Evolutionary conservation across 2,329 filamentous ascomycete species (phyloP).

Genomic region (Dothistroma septosporum): DNA sequence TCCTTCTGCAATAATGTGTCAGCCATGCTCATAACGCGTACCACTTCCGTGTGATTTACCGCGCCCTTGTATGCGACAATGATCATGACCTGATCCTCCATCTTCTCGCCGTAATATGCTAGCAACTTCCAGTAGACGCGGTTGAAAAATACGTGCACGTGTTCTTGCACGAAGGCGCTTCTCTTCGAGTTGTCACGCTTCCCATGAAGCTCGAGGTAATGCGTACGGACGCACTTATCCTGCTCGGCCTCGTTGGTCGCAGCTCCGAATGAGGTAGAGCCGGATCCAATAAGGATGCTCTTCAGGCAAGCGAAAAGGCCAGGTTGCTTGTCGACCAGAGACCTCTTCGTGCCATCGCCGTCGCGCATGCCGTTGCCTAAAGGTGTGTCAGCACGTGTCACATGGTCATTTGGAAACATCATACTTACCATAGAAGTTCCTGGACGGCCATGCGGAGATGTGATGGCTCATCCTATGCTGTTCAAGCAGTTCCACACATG

Average conservation of each 20-base stretch:
- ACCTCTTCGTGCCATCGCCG: slow-evolving; percentile 9
- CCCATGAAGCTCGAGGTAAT: slow-evolving; percentile 17
- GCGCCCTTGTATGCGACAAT: slow-evolving; percentile 21
- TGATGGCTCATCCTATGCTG: slow-evolving; percentile 19
- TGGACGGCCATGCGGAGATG: slow-evolving; percentile 11
- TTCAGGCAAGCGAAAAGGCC: slow-evolving; percentile 14
- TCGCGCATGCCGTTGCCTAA: slow-evolving; percentile 13
- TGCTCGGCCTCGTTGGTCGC: slow-evolving; percentile 2
- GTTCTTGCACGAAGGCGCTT: slow-evolving; percentile 16
- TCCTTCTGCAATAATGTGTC: neutral
- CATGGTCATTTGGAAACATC: neutral
- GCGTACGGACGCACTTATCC: slow-evolving; percentile 14
- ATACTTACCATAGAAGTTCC: slow-evolving; percentile 15
- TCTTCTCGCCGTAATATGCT: slow-evolving; percentile 7
- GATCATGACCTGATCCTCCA: slow-evolving; percentile 13
- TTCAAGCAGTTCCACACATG: slow-evolving; percentile 17
- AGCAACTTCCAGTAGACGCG: slow-evolving; percentile 4
- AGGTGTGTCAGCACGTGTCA: neutral
- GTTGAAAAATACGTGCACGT: slow-evolving; percentile 21
- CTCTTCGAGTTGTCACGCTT: slow-evolving; percentile 11
- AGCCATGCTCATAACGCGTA: neutral
- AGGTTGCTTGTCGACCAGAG: slow-evolving; percentile 11
- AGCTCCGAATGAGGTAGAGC: neutral
- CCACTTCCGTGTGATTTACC: neutral
- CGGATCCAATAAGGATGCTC: slow-evolving; percentile 10